Evolutionary conservation across 345 rosid species (phyloP).

Genomic region (Gossypium raimondii): DNA sequence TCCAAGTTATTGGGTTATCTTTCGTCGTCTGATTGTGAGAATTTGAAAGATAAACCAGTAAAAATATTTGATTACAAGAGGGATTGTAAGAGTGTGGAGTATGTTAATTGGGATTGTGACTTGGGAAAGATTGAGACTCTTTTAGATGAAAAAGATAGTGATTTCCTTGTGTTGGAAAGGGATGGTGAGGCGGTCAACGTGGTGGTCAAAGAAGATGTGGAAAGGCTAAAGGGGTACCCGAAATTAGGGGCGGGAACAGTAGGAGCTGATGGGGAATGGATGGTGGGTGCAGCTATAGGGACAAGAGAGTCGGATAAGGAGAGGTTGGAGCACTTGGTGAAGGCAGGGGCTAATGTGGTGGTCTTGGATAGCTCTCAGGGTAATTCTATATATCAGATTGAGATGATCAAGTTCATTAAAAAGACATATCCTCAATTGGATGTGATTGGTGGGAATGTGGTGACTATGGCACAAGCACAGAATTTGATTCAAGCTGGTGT

Average conservation of each 20-base stretch:
- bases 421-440: constrained; percentile 65
- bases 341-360: constrained; percentile 60
- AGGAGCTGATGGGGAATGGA: constrained; percentile 75
- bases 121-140: constrained; percentile 40
- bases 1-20: constrained; percentile 63
- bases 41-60: constrained; percentile 45
- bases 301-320: constrained; percentile 75
- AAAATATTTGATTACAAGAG: constrained; percentile 56
- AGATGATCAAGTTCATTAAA: constrained; percentile 75
- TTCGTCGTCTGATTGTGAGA: constrained; percentile 50
- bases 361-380: constrained; percentile 95
- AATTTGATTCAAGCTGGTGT: constrained; percentile 80
- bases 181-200: constrained; percentile 65
- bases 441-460: constrained; percentile 89
- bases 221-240: constrained; percentile 70
- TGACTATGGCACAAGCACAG: constrained; percentile 77
- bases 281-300: constrained; percentile 92
- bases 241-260: constrained; percentile 58
- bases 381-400: constrained; percentile 81
- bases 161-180: constrained; percentile 55
- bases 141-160: constrained; percentile 41
- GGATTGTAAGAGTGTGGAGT: constrained; percentile 34
- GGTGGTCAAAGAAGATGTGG: constrained; percentile 59
- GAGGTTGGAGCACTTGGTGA: constrained; percentile 73
- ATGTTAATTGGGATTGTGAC: constrained; percentile 53